Conservation (phyloP, 2,329 filamentous ascomycete genomes). For the Ceratocystis ficicola region DNA sequence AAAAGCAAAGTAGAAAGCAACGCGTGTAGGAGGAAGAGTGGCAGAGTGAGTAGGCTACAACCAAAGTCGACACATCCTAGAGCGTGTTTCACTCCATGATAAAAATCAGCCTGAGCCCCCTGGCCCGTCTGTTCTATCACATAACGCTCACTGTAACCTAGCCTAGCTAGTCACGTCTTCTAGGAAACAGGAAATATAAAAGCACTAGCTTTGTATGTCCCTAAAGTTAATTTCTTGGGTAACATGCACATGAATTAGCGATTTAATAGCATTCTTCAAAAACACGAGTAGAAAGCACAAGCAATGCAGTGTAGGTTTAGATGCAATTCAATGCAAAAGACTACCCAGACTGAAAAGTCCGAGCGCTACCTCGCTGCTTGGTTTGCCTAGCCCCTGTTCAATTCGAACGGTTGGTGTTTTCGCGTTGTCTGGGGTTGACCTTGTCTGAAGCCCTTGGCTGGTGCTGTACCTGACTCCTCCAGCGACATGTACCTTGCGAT, state of each 20-base stretch:
- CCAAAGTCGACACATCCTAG: constrained; percentile 2
- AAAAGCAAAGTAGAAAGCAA: not conserved
- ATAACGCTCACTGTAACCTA: not conserved
- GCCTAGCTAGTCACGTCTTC: not conserved
- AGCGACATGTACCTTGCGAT: not conserved
- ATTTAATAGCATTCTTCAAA: not conserved
- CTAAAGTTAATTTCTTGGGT: not conserved
- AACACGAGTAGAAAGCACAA: not conserved
- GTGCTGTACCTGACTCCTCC: not conserved
- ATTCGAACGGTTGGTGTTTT: constrained; percentile 12
- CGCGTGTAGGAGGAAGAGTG: not conserved
- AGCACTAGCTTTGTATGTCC: not conserved
- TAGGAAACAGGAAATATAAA: not conserved
- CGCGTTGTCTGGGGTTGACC: constrained; percentile 15
- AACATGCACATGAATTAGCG: not conserved
- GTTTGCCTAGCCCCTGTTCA: not conserved
- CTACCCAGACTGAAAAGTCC: constrained; percentile 3
- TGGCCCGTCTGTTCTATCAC: constrained; percentile 1
- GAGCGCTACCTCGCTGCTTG: constrained; percentile 1
- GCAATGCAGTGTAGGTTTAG: not conserved
- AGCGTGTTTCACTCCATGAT: constrained; percentile 16
- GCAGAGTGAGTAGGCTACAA: not conserved
- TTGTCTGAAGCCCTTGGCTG: constrained; percentile 5
- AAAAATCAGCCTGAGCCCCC: not conserved
- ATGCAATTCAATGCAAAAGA: not conserved